These are phyloP conservation scores for Thalia dealbata DNA, from an alignment of 176 grass and related monocot genomes.

Conservation along the genomic window DNA sequence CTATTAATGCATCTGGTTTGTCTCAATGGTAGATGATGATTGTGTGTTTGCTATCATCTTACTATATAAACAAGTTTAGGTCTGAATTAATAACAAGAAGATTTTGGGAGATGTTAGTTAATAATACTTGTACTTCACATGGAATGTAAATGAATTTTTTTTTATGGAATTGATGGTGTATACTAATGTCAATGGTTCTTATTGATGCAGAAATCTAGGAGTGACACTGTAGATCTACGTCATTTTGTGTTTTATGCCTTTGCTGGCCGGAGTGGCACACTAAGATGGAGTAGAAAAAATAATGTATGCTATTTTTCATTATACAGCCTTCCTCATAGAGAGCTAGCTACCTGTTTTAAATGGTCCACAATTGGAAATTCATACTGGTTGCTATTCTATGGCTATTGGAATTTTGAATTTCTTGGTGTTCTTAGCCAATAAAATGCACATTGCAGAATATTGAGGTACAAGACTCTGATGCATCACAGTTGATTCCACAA, in stretches of 20 bases:
- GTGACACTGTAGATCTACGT: constrained; percentile 47
- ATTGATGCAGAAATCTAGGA: constrained; percentile 36
- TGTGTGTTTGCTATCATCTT: too few species aligned
- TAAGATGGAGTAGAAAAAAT: constrained; percentile 82
- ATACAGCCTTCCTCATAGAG: not conserved
- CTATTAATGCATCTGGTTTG: too few species aligned
- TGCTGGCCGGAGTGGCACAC: constrained; percentile 58
- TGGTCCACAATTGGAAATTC: not conserved
- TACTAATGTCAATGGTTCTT: constrained; percentile 1
- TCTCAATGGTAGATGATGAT: too few species aligned
- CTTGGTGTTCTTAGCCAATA: not conserved
- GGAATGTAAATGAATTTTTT: not conserved
- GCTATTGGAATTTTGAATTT: not conserved
- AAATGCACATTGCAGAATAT: constrained; percentile 58
- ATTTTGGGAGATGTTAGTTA: too few species aligned
- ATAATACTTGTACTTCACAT: too few species aligned
- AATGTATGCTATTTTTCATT: constrained; percentile 35
- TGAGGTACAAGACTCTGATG: constrained; percentile 50
- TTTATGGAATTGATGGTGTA: not conserved
- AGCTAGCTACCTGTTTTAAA: not conserved
- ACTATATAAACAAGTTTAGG: too few species aligned
- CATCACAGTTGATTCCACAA: constrained; percentile 64
- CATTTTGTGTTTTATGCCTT: constrained; percentile 98
- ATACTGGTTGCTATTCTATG: not conserved
- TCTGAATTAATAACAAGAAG: too few species aligned